Evolutionary conservation across 2,329 filamentous ascomycete species (phyloP).

Genomic region (Mycosphaerelloides madeirae): DNA sequence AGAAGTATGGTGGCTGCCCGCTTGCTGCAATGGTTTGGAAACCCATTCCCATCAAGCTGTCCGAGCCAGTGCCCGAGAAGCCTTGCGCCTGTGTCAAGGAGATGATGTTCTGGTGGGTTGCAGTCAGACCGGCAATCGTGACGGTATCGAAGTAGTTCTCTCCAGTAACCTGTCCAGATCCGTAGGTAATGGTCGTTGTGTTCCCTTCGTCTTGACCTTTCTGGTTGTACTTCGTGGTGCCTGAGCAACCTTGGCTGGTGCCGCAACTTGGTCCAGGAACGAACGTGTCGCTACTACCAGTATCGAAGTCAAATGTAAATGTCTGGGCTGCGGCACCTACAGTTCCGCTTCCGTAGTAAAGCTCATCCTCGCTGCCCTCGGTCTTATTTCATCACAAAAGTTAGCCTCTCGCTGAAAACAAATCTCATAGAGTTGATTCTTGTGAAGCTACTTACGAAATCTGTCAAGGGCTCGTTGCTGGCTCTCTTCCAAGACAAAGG

Average conservation of each 20-base stretch:
- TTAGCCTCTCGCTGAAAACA: slow-evolving; percentile 1
- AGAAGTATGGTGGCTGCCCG: slow-evolving; percentile 22
- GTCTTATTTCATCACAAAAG: not conserved
- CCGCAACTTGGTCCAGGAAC: slow-evolving; percentile 22
- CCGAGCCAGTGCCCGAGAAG: slow-evolving; percentile 20
- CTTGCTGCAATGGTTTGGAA: slow-evolving; percentile 20
- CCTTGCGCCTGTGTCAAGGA: slow-evolving; percentile 24
- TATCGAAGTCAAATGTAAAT: slow-evolving; percentile 26
- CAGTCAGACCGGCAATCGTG: slow-evolving; percentile 22
- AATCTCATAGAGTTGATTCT: slow-evolving; percentile 14
- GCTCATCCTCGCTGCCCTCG: not conserved
- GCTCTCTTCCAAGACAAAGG: slow-evolving; percentile 9
- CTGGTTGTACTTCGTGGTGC: slow-evolving; percentile 20
- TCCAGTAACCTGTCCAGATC: slow-evolving; percentile 21
- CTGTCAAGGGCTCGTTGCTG: slow-evolving; percentile 16
- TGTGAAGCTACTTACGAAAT: slow-evolving; percentile 8
- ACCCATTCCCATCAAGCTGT: slow-evolving; percentile 23
- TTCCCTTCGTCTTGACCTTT: slow-evolving; percentile 19
- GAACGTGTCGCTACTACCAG: slow-evolving; percentile 22
- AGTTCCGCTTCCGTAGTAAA: slow-evolving; percentile 14
- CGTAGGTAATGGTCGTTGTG: slow-evolving; percentile 24
- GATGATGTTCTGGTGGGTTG: slow-evolving; percentile 22
- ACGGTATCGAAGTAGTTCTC: slow-evolving; percentile 26
- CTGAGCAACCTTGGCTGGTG: slow-evolving; percentile 18
- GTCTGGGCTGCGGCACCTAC: slow-evolving; percentile 13